These are phyloP conservation scores for Fusarium begoniae DNA, from an alignment of 2,329 filamentous ascomycete genomes.

Conservation along the genomic window DNA sequence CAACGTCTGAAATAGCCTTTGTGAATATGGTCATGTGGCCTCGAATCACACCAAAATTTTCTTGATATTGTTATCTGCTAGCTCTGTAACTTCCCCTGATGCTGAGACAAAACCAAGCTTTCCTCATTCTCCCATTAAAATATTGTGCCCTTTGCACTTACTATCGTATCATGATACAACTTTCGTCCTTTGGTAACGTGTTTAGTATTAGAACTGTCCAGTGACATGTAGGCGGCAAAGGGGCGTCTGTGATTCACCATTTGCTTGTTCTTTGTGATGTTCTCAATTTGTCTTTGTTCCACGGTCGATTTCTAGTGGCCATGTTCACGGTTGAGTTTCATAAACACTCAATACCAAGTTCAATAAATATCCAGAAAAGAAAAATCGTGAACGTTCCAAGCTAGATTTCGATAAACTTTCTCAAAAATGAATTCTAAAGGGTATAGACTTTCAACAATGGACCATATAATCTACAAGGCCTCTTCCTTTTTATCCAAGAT, in stretches of 20 bases:
- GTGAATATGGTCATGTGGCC: no score
- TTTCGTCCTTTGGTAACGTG: no score
- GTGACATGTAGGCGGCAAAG: background rate
- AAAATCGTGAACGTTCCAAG: background rate
- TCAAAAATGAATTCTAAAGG: background rate
- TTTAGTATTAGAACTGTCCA: no score
- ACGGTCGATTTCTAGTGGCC: background rate
- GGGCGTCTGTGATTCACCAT: background rate
- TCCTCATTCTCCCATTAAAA: no score
- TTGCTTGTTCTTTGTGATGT: background rate
- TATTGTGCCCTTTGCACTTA: no score
- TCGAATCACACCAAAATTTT: no score
- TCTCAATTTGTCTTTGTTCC: background rate
- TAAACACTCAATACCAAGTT: background rate
- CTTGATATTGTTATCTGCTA: no score
- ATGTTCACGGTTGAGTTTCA: background rate
- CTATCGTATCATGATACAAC: no score
- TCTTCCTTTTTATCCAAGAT: background rate
- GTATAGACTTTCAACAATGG: background rate
- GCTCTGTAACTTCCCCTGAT: no score
- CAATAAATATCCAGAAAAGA: background rate
- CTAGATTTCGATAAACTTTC: background rate
- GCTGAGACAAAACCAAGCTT: no score
- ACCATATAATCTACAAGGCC: background rate
- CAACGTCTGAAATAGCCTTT: no score